phyloP scores from a whole-genome alignment of 2,329 filamentous ascomycete species.

The Leptosphaerulina australis region DNA sequence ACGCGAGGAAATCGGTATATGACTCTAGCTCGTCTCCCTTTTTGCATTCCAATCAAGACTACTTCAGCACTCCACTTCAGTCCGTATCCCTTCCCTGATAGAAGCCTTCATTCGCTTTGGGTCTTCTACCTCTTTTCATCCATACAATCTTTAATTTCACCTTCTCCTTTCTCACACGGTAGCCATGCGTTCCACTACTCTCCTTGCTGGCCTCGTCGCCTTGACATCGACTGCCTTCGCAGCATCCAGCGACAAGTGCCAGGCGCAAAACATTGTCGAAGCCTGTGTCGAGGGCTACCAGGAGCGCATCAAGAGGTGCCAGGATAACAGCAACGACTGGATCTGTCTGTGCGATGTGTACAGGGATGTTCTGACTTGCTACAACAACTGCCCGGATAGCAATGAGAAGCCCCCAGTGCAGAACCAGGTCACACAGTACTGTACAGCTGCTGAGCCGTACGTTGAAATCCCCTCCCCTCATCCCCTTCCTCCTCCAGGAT shows the following conservation, averaged over 20 bases:
- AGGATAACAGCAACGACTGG: constrained; percentile 54
- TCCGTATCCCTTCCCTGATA: not conserved
- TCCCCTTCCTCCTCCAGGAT: not conserved
- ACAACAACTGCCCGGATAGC: constrained; percentile 66
- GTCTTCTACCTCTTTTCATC: not conserved
- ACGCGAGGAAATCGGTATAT: not conserved
- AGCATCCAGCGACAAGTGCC: constrained; percentile 45
- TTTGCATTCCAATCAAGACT: constrained; percentile 5
- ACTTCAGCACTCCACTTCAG: not conserved
- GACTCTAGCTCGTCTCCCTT: not conserved
- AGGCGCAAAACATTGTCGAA: constrained; percentile 56
- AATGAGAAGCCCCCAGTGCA: constrained; percentile 41
- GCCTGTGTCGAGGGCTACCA: constrained; percentile 54
- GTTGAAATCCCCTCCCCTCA: constrained; percentile 25
- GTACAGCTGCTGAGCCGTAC: constrained; percentile 52
- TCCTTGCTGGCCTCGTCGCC: constrained; percentile 36
- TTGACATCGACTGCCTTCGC: constrained; percentile 45
- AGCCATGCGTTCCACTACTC: constrained; percentile 45
- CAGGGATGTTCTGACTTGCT: constrained; percentile 63
- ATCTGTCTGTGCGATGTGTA: constrained; percentile 65
- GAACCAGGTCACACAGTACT: constrained; percentile 48
- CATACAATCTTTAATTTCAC: not conserved
- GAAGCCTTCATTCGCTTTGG: constrained; percentile 9
- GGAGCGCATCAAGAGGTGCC: constrained; percentile 53
- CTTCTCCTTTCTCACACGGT: too few species aligned